phyloP scores from a whole-genome alignment of 768 basidiomycete genomes.

The Xanthoconium purpureum region DNA sequence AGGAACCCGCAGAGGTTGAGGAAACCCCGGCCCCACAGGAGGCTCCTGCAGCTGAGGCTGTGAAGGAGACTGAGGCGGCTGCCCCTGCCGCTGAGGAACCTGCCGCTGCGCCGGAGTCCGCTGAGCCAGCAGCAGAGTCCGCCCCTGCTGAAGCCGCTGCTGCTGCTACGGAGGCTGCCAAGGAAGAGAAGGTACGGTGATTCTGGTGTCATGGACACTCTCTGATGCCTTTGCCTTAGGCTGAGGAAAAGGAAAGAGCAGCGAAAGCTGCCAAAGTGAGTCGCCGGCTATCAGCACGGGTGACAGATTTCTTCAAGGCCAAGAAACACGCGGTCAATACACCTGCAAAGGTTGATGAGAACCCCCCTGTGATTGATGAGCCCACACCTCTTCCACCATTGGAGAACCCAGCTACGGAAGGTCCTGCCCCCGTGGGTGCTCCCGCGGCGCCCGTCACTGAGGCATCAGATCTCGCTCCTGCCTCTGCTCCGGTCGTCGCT shows the following conservation, averaged over 20 bases:
- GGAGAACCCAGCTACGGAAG: conserved; percentile 67
- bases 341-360: conserved; percentile 83
- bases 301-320: conserved; percentile 79
- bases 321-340: conserved; percentile 61
- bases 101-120: no score
- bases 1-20: conserved; percentile 41
- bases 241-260: conserved; percentile 47
- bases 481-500: conserved; percentile 65
- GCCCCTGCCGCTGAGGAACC: conserved; percentile 23
- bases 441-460: conserved; percentile 37
- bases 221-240: conserved; percentile 24
- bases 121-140: no score
- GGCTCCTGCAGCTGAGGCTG: conserved; percentile 47
- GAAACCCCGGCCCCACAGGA: conserved; percentile 37
- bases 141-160: conserved; percentile 37
- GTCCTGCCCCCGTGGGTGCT: conserved; percentile 28
- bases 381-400: conserved; percentile 79
- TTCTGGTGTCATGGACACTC: not conserved
- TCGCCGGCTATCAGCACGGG: conserved; percentile 82
- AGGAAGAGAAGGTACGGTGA: conserved; percentile 58
- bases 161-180: conserved; percentile 37
- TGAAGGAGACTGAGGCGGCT: conserved; percentile 61
- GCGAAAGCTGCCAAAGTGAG: conserved; percentile 60
- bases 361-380: conserved; percentile 86
- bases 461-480: conserved; percentile 38